A percentile compares a stretch with the other conserved stretches of the same genome.
phyloP scores from a whole-genome alignment of 169 alveolate species.

The Ichthyophthirius multifiliis region DNA sequence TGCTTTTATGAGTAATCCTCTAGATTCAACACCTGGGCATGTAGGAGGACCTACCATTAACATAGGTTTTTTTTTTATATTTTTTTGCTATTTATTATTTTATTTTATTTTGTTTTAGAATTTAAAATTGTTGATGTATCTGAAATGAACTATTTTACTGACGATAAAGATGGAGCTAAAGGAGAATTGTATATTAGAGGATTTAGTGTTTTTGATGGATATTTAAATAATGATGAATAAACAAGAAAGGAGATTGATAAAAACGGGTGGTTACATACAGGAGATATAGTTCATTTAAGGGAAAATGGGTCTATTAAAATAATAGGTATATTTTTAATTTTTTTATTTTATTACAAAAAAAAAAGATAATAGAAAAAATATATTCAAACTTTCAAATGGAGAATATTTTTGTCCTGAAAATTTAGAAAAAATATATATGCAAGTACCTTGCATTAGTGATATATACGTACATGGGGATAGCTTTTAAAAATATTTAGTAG shows the following conservation, averaged over 20 bases:
- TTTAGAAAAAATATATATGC: constrained; percentile 42
- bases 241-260: constrained; percentile 33
- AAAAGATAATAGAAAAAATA: constrained; percentile 27
- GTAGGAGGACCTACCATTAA: constrained; percentile 34
- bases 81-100: neutral
- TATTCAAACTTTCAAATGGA: constrained; percentile 58
- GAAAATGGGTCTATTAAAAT: constrained; percentile 32
- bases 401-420: constrained; percentile 61
- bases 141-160: constrained; percentile 24
- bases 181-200: constrained; percentile 63
- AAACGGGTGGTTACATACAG: constrained; percentile 60
- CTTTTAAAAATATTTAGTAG: constrained; percentile 37
- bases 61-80: neutral
- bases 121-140: constrained; percentile 28
- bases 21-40: constrained; percentile 25
- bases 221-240: constrained; percentile 43
- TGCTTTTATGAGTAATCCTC: constrained; percentile 29
- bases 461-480: constrained; percentile 54
- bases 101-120: neutral
- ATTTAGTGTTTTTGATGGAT: constrained; percentile 50
- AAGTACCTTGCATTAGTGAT: constrained; percentile 17
- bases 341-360: neutral
- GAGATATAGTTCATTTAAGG: constrained; percentile 48
- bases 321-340: constrained; percentile 24
- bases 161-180: constrained; percentile 17